Conservation (phyloP, 306 rosid species). For the Begonia loranthoides region DNA sequence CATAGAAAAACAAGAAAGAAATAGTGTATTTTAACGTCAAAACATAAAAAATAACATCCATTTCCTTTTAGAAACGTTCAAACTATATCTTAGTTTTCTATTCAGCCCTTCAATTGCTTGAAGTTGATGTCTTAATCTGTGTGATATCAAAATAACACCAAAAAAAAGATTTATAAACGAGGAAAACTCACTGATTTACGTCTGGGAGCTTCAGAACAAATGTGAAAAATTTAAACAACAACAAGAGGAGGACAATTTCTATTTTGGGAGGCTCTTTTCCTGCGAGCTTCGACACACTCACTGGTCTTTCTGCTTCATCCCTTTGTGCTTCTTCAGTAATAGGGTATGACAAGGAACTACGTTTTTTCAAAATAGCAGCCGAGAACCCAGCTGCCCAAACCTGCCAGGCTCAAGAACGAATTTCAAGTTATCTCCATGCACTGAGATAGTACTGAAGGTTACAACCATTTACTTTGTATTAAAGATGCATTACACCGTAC, state of each 20-base stretch:
- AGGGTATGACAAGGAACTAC: slow-evolving; percentile 26
- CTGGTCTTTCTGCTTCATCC: slow-evolving; percentile 17
- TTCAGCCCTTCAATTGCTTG: no score
- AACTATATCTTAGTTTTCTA: no score
- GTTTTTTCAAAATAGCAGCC: slow-evolving; percentile 63
- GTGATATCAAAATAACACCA: no score
- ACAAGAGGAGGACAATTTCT: slow-evolving; percentile 37
- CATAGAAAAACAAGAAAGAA: no score
- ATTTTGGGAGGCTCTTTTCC: slow-evolving; percentile 25
- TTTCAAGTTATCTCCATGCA: no score
- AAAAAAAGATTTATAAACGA: not conserved
- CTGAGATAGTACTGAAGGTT: no score
- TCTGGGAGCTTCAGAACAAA: slow-evolving; percentile 43
- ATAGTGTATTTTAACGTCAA: no score
- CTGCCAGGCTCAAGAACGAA: slow-evolving; percentile 19
- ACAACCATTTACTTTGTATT: no score
- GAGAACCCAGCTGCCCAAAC: slow-evolving; percentile 95
- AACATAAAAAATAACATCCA: no score
- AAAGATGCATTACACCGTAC: no score
- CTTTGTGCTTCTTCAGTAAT: slow-evolving; percentile 12
- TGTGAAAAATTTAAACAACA: slow-evolving; percentile 57
- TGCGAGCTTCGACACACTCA: slow-evolving; percentile 20
- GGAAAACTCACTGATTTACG: slow-evolving; percentile 35
- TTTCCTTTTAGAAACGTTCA: no score
- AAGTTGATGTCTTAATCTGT: no score